Evolutionary conservation across 1,284 basidiomycete genomes (phyloP).

Genomic region (Rhodotorula glutinis): DNA sequence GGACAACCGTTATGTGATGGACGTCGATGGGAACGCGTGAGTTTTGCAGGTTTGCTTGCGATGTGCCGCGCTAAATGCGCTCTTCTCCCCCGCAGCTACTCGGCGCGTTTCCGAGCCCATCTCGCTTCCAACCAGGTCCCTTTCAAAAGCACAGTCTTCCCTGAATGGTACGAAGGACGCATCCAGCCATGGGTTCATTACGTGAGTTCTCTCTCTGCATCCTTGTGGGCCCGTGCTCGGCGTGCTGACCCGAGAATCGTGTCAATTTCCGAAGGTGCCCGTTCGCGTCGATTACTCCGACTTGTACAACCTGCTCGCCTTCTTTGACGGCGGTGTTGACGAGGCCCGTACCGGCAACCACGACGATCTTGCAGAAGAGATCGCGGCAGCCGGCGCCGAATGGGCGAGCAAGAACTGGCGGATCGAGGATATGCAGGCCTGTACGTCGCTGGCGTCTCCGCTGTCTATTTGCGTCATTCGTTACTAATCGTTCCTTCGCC

Average conservation of each 20-base stretch:
- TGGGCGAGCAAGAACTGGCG: slow-evolving; percentile 53
- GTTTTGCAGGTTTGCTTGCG: too few species aligned
- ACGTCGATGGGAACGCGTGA: slow-evolving; percentile 51
- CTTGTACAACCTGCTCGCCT: slow-evolving; percentile 53
- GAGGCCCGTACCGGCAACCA: slow-evolving; percentile 46
- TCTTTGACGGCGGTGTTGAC: slow-evolving; percentile 51
- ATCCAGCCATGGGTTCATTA: slow-evolving; percentile 43
- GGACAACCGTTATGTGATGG: slow-evolving; percentile 50
- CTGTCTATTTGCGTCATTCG: too few species aligned
- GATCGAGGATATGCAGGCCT: slow-evolving; percentile 55
- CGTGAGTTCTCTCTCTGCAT: slow-evolving; percentile 44
- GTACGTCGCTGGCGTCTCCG: background rate
- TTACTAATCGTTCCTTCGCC: background rate
- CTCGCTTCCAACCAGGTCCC: slow-evolving; percentile 62
- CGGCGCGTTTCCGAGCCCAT: slow-evolving; percentile 47
- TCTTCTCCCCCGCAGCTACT: background rate
- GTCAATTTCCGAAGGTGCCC: slow-evolving; percentile 41
- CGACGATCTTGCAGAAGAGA: slow-evolving; percentile 51
- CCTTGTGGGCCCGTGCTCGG: too few species aligned
- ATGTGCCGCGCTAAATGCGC: too few species aligned
- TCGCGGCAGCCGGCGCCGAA: slow-evolving; percentile 49
- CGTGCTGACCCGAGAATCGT: too few species aligned
- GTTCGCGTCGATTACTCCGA: slow-evolving; percentile 54
- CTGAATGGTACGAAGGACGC: slow-evolving; percentile 49
- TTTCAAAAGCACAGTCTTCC: slow-evolving; percentile 63